These are phyloP conservation scores for Solanum paucissectum DNA, from an alignment of 257 asterid species.

Conservation along the genomic window DNA sequence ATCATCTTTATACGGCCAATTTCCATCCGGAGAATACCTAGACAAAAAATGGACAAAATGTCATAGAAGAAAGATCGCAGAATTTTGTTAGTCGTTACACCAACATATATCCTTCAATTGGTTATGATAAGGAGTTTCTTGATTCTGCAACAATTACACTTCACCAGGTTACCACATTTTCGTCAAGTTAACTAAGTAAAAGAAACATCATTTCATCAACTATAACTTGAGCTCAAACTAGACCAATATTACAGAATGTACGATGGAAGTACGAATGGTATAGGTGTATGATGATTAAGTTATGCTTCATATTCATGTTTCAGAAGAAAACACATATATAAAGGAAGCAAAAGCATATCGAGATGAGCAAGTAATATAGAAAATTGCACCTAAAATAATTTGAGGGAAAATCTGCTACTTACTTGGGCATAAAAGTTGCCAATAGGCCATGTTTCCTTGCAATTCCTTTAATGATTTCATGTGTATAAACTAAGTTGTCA, in stretches of 20 bases:
- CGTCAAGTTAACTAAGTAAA: neutral
- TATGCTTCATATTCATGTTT: neutral
- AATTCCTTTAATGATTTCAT: slow-evolving; percentile 66
- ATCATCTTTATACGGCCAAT: neutral
- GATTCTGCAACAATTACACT: neutral
- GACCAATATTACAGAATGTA: neutral
- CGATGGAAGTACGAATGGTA: neutral
- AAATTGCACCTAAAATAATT: neutral
- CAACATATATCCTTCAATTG: neutral
- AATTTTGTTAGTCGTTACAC: neutral
- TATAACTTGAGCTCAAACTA: neutral
- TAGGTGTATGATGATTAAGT: neutral
- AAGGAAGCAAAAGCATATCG: neutral
- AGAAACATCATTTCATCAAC: neutral
- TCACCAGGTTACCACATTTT: neutral
- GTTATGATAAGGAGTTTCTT: neutral
- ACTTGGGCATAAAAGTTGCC: slow-evolving; percentile 93
- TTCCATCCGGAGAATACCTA: slow-evolving; percentile 28
- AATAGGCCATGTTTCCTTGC: slow-evolving; percentile 79
- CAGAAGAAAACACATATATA: neutral
- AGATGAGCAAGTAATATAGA: neutral
- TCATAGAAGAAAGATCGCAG: neutral
- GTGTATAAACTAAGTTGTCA: slow-evolving; percentile 61
- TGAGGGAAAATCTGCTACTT: slow-evolving; percentile 11
- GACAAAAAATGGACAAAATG: neutral